Evolutionary conservation across 106 monocot species (phyloP).

Genomic region (Ottelia alismoides): DNA sequence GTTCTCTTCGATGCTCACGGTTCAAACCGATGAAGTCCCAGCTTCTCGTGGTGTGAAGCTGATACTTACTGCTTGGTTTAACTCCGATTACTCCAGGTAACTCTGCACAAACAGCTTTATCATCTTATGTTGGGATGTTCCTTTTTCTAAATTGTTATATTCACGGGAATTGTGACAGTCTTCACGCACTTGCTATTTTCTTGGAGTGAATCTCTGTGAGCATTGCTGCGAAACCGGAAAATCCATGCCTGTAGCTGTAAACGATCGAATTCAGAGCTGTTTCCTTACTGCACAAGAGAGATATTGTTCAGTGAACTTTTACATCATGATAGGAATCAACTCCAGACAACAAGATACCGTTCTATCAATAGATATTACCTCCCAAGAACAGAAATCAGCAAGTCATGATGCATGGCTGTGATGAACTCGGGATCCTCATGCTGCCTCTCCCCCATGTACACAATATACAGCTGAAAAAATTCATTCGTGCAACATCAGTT

Average conservation of each 20-base stretch:
- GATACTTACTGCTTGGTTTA: slow-evolving; percentile 34
- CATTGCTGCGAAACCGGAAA: slow-evolving; percentile 47
- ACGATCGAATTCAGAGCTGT: slow-evolving; percentile 23
- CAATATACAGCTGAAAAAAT: slow-evolving; percentile 30
- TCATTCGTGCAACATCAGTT: too few species aligned
- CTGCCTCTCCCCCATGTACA: slow-evolving; percentile 35
- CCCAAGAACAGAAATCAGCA: slow-evolving; percentile 22
- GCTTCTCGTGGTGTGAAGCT: slow-evolving; percentile 57
- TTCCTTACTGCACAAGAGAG: slow-evolving; percentile 28
- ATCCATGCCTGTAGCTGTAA: slow-evolving; percentile 49
- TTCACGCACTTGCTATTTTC: slow-evolving; percentile 11
- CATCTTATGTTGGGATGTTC: too few species aligned
- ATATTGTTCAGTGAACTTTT: too few species aligned
- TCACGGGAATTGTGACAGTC: too few species aligned
- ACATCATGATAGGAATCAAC: too few species aligned
- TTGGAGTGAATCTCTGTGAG: slow-evolving; percentile 35
- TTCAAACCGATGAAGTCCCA: slow-evolving; percentile 59
- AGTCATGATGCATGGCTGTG: slow-evolving; percentile 23
- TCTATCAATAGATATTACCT: too few species aligned
- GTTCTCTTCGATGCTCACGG: slow-evolving; percentile 9
- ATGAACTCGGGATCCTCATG: slow-evolving; percentile 25
- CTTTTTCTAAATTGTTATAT: too few species aligned
- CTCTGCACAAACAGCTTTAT: too few species aligned
- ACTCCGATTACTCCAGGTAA: slow-evolving; percentile 41
- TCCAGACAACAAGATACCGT: too few species aligned